Evolutionary conservation across 257 asterid genomes (phyloP), one percentile per base, ranked within the genome.

Genomic region (Fraxinus excelsior): DNA sequence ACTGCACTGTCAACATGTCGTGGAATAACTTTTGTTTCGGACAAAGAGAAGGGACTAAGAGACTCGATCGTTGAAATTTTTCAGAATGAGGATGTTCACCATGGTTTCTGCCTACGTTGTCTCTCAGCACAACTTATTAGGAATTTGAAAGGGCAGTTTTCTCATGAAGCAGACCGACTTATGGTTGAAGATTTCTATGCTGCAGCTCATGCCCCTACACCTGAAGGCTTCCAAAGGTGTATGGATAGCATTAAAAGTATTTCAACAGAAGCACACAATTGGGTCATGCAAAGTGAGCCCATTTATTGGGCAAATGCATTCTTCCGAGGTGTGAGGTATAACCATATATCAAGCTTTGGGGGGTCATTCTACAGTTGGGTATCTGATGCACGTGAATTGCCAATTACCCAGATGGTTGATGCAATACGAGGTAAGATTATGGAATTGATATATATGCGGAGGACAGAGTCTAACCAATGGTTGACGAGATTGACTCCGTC

Each of bases 351-450:
- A 31, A 91, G 93, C 73, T 93, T 91, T 16, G 98, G 99, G 4
- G 96, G 93, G 86, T 79, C 84, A 14, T 93, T 95, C 64, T 93
- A 93, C 82, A 89, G 88, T 56, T 95, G 99, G 97, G 96, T 85
- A 42, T 85, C 97, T 0, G 99, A 91, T 76, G 97, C 93, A 11
- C 92, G 91, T 38, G 98, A 93, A 78, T 73, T 95, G 85, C 99
- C 99, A 65, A 95, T 93, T 69, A 95, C 97, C 14, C 99, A 93
- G 79, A 87, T 95, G 97, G 97, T 93, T 31, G 99, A 91, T 68
- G 84, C 92, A 5, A 84, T 95, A 66, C 84, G 98, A 18, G 86
- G 76, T 32, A 91, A 88, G 32, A 31, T 31, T 31, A 31, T 31
- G 32, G 32, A 31, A 31, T 31, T 31, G 32, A 31, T 31, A 2